A percentile compares a stretch with the other conserved stretches of the same genome.
phyloP scores from a whole-genome alignment of 306 rosid species.

The Ormosia semicastrata region DNA sequence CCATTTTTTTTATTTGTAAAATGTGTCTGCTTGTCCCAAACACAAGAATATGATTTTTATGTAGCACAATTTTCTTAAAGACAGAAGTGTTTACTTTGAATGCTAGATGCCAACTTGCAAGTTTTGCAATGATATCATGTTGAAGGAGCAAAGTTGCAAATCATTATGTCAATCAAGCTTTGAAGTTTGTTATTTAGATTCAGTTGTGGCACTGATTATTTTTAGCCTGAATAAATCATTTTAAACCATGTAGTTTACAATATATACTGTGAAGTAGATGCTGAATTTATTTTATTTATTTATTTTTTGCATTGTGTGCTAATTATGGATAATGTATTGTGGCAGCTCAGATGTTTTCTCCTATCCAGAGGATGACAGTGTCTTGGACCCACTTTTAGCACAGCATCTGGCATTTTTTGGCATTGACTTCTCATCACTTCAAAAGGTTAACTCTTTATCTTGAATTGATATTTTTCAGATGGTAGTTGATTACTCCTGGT shows the following conservation, averaged over 20 bases:
- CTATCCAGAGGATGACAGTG: slow-evolving; percentile 73
- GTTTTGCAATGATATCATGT: background rate
- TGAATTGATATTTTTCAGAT: background rate
- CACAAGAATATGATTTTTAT: background rate
- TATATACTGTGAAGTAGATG: background rate
- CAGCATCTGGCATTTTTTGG: slow-evolving; percentile 75
- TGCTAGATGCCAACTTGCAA: background rate
- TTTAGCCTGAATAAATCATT: slow-evolving; percentile 4
- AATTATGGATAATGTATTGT: slow-evolving; percentile 54
- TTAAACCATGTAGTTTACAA: background rate
- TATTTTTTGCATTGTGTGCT: slow-evolving; percentile 28
- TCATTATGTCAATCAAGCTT: background rate
- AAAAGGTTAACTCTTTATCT: slow-evolving; percentile 62
- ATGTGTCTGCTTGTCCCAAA: background rate
- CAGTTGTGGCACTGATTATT: background rate
- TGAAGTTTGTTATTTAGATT: background rate
- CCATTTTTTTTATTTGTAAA: background rate
- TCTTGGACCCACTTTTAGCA: slow-evolving; percentile 79
- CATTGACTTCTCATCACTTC: slow-evolving; percentile 84
- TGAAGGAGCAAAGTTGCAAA: background rate
- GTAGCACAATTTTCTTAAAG: background rate
- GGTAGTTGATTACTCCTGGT: background rate
- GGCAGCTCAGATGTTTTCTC: slow-evolving; percentile 99
- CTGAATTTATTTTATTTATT: background rate
- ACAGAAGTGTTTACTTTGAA: background rate